These are phyloP conservation scores for Leccinum truebloodii DNA, from an alignment of 768 basidiomycete genomes.

Conservation along the genomic window DNA sequence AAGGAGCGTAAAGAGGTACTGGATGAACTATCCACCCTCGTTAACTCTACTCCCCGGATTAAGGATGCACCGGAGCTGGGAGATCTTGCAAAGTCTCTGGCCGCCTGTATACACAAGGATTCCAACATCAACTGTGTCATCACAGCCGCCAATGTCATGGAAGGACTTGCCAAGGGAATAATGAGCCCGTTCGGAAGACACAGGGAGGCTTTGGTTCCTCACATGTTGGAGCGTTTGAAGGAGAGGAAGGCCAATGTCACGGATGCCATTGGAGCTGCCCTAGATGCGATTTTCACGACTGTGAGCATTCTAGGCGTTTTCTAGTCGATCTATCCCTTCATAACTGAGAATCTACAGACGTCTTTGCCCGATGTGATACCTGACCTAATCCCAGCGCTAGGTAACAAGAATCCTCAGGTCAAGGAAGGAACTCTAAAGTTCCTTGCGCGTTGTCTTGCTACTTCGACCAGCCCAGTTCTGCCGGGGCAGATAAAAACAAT, in stretches of 20 bases:
- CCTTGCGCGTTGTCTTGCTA: conserved; percentile 72
- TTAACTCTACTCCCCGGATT: conserved; percentile 73
- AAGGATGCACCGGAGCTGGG: conserved; percentile 77
- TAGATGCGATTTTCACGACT: conserved; percentile 86
- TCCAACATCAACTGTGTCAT: conserved; percentile 96
- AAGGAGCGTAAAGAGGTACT: conserved; percentile 94
- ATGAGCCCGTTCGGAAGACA: conserved; percentile 73
- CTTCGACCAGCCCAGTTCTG: conserved; percentile 68
- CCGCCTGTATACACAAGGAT: conserved; percentile 80
- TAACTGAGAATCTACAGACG: conserved; percentile 48
- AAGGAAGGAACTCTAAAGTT: conserved; percentile 93
- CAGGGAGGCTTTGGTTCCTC: conserved; percentile 68
- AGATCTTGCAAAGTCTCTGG: conserved; percentile 75
- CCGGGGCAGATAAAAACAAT: conserved; percentile 79
- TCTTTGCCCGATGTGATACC: conserved; percentile 79
- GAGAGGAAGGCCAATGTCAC: conserved; percentile 91
- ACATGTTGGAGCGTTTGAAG: conserved; percentile 87
- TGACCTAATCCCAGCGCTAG: conserved; percentile 74
- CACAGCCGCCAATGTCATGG: conserved; percentile 80
- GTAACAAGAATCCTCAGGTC: conserved; percentile 94
- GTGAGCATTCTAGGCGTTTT: conserved; percentile 48
- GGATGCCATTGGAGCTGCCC: conserved; percentile 81
- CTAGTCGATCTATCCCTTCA: background rate
- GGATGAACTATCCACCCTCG: conserved; percentile 73
- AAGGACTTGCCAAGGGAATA: conserved; percentile 83